phyloP scores from a whole-genome alignment of 768 basidiomycete species.

The Podaxis sp. region DNA sequence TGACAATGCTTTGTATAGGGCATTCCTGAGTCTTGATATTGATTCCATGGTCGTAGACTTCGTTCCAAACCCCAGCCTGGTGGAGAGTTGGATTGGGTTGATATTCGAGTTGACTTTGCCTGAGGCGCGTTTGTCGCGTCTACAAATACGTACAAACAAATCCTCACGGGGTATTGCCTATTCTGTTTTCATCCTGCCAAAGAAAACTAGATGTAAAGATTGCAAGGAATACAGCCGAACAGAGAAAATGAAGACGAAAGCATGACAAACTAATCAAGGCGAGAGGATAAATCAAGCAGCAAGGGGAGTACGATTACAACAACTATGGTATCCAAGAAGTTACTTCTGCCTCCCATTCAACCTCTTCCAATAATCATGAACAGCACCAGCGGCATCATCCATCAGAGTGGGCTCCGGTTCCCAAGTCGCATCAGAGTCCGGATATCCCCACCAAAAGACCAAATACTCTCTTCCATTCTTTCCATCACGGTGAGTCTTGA shows the following conservation, averaged over 20 bases:
- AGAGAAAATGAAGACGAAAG: not conserved
- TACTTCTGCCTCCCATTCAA: not conserved
- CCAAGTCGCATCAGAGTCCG: constrained; percentile 54
- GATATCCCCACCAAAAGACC: constrained; percentile 60
- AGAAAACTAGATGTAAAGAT: not conserved
- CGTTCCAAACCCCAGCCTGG: constrained; percentile 3
- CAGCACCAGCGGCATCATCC: constrained; percentile 47
- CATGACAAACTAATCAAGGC: not conserved
- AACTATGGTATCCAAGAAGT: constrained; percentile 1
- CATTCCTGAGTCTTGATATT: constrained; percentile 54
- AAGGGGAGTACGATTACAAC: not conserved
- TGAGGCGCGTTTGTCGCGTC: constrained; percentile 7
- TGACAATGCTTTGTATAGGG: constrained; percentile 48
- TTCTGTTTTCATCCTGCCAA: not conserved
- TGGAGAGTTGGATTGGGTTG: constrained; percentile 1
- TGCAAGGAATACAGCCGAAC: not conserved
- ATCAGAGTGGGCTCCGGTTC: constrained; percentile 46
- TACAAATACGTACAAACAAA: constrained; percentile 13
- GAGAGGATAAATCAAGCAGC: not conserved
- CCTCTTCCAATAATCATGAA: constrained; percentile 40
- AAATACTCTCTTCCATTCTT: constrained; percentile 40
- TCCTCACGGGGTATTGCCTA: not conserved
- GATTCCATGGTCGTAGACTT: constrained; percentile 48
- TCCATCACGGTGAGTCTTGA: constrained; percentile 37
- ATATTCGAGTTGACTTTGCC: constrained; percentile 3